These are phyloP conservation scores for Patellifolia procumbens DNA, from an alignment of 179 eudicot species.

Conservation along the genomic window DNA sequence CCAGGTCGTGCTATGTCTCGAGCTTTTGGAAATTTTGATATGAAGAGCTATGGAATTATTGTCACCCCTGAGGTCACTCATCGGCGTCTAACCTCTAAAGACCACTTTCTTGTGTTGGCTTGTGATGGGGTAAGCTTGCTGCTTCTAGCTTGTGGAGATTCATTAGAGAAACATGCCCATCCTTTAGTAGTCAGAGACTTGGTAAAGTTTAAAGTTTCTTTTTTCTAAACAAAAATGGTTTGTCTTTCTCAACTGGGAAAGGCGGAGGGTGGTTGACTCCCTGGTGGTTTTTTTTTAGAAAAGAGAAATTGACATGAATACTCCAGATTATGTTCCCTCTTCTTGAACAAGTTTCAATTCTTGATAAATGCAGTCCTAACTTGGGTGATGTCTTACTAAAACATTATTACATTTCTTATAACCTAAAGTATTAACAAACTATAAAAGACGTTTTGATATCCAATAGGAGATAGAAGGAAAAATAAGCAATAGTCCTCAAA, in stretches of 20 bases:
- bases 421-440: too few relatives aligned
- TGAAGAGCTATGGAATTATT: constrained; percentile 65
- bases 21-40: constrained; percentile 69
- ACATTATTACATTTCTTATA: too few relatives aligned
- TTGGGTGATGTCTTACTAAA: too few relatives aligned
- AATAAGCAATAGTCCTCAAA: too few relatives aligned
- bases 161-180: neutral
- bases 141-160: neutral
- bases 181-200: neutral
- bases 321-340: too few relatives aligned
- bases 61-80: constrained; percentile 59
- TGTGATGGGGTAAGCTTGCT: constrained; percentile 49
- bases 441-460: too few relatives aligned
- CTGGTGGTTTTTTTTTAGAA: neutral
- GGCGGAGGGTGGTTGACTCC: neutral
- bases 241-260: neutral
- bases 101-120: constrained; percentile 68
- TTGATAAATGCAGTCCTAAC: too few relatives aligned
- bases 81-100: constrained; percentile 46
- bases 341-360: too few relatives aligned
- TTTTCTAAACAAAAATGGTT: too few relatives aligned
- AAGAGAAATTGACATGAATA: too few relatives aligned
- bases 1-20: constrained; percentile 94
- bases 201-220: neutral
- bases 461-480: too few relatives aligned